Evolutionary conservation across 2,329 filamentous ascomycete species (phyloP), one percentile per base, ranked within the genome.

Genomic region (Pseudocercospora fijiensis): DNA sequence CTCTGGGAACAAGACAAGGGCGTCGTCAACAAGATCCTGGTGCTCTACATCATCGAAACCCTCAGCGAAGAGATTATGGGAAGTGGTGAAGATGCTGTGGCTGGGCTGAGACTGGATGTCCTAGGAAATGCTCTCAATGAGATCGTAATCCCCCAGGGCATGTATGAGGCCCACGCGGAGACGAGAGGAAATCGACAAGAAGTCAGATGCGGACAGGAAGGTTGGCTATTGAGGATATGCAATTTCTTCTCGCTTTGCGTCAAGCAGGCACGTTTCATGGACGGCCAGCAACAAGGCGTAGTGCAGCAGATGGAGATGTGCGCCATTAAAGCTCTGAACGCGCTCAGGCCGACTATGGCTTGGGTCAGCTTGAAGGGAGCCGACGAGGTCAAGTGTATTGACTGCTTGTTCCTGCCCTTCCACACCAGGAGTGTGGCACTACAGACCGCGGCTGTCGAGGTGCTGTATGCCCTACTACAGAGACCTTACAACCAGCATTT

Each of bases 51-150:
- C 51, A 83, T 99, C 57, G 95, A 98, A 79, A 93, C 90, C 18
- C 83, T 99, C 33, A 96, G 94, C 2, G 95, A 98, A 70, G 95
- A 98, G 76, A 87, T 97, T 58, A 96, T 98, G 79, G 91, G 90
- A 69, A 67, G 63, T n/a, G 24, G n/a, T 27, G 95, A 98, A 74
- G 95, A 98, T 77, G 85, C 90, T 1, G 88, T 92, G 4, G 92
- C 94, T 13, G 90, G 90, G 16, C 81, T 96, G 72, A 87, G 94
- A 67, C 91, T 94, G 74, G 90, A 88, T 58, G 86, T 91, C 61
- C 84, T 99, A 66, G 96, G 92, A 75, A 90, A 92, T 75, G 91
- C 91, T 10, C 90, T 95, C 73, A 91, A 98, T 66, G 95, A 98
- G 76, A 92, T 98, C 66, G 96, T 96, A 76, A 96, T 93, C 0